Percentiles rank a stretch among this genome's conserved stretches.
Conservation (phyloP, 148 eudicot species). For the Heliosperma pusillum region DNA sequence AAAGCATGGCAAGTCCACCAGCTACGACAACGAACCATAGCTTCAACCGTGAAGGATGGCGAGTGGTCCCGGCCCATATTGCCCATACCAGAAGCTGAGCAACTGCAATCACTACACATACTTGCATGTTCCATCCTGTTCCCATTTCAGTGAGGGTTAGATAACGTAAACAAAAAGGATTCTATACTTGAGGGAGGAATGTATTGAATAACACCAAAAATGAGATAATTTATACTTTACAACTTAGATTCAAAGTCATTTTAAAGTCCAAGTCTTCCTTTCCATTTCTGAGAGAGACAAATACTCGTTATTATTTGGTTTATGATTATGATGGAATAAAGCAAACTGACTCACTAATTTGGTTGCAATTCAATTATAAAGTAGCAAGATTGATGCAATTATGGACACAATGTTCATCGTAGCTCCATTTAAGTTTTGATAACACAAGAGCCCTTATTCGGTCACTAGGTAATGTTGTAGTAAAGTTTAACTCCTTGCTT, state of each 20-base stretch:
- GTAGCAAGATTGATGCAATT: no score
- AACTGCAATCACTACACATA: conserved; percentile 70
- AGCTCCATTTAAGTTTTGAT: no score
- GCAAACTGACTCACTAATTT: no score
- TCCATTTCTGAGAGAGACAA: neutral
- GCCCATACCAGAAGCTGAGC: conserved; percentile 73
- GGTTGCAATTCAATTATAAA: no score
- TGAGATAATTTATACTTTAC: neutral
- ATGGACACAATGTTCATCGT: no score
- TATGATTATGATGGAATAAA: no score
- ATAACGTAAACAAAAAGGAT: neutral
- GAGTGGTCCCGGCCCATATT: conserved; percentile 66
- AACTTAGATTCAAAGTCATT: neutral
- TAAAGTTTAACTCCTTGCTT: no score
- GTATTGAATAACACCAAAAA: neutral
- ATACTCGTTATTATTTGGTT: no score
- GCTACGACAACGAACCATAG: conserved; percentile 75
- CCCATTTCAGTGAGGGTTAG: conserved; percentile 9
- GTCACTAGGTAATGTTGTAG: no score
- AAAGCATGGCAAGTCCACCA: conserved; percentile 73
- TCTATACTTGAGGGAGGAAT: neutral
- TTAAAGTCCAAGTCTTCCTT: neutral
- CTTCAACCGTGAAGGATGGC: conserved; percentile 82
- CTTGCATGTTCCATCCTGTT: conserved; percentile 92
- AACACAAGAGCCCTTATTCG: no score